Conservation (phyloP, 1,284 basidiomycete genomes). For the Leccinum solheimii region DNA sequence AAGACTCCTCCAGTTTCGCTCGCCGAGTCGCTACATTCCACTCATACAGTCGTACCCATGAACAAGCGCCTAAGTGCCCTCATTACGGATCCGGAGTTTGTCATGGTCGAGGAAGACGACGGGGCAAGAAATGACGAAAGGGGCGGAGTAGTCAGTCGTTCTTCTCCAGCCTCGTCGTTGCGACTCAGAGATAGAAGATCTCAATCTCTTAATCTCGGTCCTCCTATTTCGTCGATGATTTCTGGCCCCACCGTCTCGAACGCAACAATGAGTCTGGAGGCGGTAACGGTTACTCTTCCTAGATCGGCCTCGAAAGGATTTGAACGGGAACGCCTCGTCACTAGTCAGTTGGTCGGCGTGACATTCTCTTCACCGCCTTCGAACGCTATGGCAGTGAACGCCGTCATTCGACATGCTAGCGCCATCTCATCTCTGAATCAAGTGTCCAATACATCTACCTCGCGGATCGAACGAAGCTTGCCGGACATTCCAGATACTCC, state of each 20-base stretch:
- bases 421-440: conserved; percentile 20
- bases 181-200: conserved; percentile 57
- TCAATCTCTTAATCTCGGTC: conserved; percentile 55
- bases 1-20: conserved; percentile 69
- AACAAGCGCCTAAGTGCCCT: conserved; percentile 68
- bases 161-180: conserved; percentile 31
- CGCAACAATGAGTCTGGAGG: conserved; percentile 35
- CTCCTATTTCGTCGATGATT: conserved; percentile 35
- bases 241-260: conserved; percentile 28
- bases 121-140: conserved; percentile 39
- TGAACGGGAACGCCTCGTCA: conserved; percentile 26
- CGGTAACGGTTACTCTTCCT: conserved; percentile 33
- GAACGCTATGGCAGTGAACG: conserved; percentile 11
- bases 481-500: conserved; percentile 36
- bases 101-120: conserved; percentile 52
- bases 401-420: conserved; percentile 15
- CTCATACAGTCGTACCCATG: conserved; percentile 61
- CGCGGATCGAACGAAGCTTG: conserved; percentile 30
- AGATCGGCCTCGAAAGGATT: conserved; percentile 31
- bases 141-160: conserved; percentile 19
- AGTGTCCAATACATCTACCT: conserved; percentile 2
- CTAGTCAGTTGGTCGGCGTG: conserved; percentile 15
- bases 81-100: conserved; percentile 63
- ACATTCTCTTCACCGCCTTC: conserved; percentile 26
- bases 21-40: conserved; percentile 71